Conservation (phyloP, 2,329 filamentous ascomycete species). For the Coniella vitis region DNA sequence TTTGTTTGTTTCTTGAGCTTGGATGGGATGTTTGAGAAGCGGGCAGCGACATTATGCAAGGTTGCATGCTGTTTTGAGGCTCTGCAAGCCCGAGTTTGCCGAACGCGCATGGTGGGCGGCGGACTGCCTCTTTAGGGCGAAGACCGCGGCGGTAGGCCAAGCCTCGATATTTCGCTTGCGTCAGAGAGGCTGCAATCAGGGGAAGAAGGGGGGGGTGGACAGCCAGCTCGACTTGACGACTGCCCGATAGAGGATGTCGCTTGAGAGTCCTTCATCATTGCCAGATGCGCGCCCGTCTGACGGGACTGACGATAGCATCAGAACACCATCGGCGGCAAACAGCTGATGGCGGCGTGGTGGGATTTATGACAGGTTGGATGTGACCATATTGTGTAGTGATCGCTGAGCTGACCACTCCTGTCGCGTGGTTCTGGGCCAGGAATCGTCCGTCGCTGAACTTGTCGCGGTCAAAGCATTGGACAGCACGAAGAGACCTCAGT, state of each 20-base stretch:
- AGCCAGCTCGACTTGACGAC: background rate
- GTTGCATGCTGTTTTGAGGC: background rate
- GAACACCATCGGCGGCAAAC: background rate
- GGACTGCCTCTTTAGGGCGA: slow-evolving; percentile 5
- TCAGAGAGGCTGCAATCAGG: slow-evolving; percentile 12
- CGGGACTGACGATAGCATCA: background rate
- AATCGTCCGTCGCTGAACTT: too few species aligned
- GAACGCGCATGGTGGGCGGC: slow-evolving; percentile 1
- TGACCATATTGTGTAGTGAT: too few species aligned
- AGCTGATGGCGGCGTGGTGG: background rate
- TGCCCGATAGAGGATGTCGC: background rate
- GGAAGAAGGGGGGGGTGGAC: background rate
- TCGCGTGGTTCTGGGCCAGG: too few species aligned
- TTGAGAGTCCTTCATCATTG: background rate
- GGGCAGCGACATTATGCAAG: background rate
- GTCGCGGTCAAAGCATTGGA: too few species aligned
- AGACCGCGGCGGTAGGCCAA: background rate
- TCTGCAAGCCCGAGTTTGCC: slow-evolving; percentile 7
- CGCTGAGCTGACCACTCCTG: too few species aligned
- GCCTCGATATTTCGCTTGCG: slow-evolving; percentile 15
- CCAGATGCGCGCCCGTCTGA: background rate
- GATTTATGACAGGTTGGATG: too few species aligned
- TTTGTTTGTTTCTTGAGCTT: too few species aligned
- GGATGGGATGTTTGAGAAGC: too few species aligned
- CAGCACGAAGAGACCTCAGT: background rate